These are phyloP conservation scores for Xylariaceae sp. DNA, from an alignment of 2,329 filamentous ascomycete genomes.

Conservation along the genomic window DNA sequence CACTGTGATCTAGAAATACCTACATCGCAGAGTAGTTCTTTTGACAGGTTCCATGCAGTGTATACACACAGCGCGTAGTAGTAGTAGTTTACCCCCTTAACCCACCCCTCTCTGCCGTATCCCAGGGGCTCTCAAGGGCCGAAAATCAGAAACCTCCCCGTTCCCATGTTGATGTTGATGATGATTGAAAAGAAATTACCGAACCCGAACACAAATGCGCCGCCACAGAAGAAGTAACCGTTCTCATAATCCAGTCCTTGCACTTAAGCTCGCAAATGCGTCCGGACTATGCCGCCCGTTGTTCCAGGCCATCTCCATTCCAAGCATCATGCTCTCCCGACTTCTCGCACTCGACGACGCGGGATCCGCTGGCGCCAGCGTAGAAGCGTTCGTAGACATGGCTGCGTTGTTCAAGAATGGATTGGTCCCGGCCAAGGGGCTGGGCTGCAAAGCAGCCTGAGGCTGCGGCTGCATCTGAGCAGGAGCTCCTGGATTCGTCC, in stretches of 20 bases:
- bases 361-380: conserved; percentile 22
- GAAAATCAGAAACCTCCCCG: too few relatives aligned
- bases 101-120: too few relatives aligned
- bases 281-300: conserved; percentile 74
- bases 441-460: conserved; percentile 26
- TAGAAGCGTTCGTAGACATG: conserved; percentile 23
- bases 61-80: conserved; percentile 14
- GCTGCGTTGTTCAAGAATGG: conserved; percentile 46
- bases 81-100: too few relatives aligned
- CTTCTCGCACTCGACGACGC: conserved; percentile 45
- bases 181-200: too few relatives aligned
- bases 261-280: conserved; percentile 71
- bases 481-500: conserved; percentile 24
- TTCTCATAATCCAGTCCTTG: conserved; percentile 44
- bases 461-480: conserved; percentile 22
- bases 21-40: conserved; percentile 19
- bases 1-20: conserved; percentile 18
- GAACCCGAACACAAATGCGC: too few relatives aligned
- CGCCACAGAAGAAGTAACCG: not conserved
- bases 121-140: too few relatives aligned
- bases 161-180: too few relatives aligned
- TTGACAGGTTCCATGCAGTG: conserved; percentile 22
- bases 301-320: conserved; percentile 59
- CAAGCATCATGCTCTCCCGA: conserved; percentile 65
- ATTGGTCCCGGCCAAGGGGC: conserved; percentile 43